Evolutionary conservation across 768 basidiomycete species (phyloP), one percentile per base, ranked within the genome.

Genomic region (Rhodosporidiobolus sp.): DNA sequence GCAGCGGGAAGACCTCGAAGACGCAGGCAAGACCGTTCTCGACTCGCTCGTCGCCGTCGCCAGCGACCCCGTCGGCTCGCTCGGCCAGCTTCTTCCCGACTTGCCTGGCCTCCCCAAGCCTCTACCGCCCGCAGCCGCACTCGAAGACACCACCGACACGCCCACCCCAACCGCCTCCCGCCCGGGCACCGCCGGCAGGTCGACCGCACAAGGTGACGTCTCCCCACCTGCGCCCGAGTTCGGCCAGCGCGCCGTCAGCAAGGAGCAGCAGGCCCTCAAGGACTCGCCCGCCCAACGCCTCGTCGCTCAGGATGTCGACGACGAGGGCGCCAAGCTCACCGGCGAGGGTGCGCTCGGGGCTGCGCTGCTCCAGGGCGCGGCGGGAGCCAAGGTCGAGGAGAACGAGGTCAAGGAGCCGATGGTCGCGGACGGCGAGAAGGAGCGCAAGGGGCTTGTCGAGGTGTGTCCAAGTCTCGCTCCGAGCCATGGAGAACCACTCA

Each of bases 281-380:
- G 16, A 35, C 6, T 72, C 70, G 14, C 70, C 70, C 28, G 70
- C 65, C 6, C 70, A 72, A 43, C 28, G 38, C 35, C 59, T 71
- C 46, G 45, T 71, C 60, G 28, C 19, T 28, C n/a, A n/a, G n/a
- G 24, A 46, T 11, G 59, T 57, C 52, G 35, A 30, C 22, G 30
- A 50, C 3, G 70, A 60, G 11, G 59, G 50, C 26, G 32, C 43
- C 3, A 26, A 49, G 22, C 16, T 61, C 20, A 58, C 63, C 2
- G 69, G 58, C 30, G 69, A 49, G 10, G 63, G 63, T 2, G 69
- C 56, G n/a, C 24, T 69, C 28, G 68, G 68, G 28, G 61, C 34
- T 7, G 64, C 70, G 2, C 49, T 72, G 11, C 43, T 72, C 4
- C 65, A 60, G 1, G 70, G 70, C 0, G 70, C 64, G 12, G 61